Evolutionary conservation across 352 stramenopile species (phyloP).

Genomic region (Phytophthora syringae): DNA sequence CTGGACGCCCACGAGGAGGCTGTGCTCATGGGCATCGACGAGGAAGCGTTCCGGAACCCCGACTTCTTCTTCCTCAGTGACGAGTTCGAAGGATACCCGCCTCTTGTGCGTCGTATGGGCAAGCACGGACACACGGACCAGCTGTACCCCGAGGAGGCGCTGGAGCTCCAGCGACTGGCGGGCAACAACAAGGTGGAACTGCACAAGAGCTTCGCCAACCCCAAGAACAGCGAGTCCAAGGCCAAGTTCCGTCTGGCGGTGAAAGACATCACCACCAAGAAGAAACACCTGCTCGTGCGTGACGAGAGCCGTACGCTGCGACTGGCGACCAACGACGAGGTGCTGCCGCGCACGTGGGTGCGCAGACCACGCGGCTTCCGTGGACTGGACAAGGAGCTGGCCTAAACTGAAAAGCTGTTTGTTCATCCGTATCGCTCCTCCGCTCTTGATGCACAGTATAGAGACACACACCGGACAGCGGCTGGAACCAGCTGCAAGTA

Average conservation of each 20-base stretch:
- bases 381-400: slow-evolving; percentile 62
- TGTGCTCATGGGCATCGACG: slow-evolving; percentile 62
- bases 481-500: slow-evolving; percentile 28
- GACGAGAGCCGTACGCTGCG: slow-evolving; percentile 61
- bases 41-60: slow-evolving; percentile 79
- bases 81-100: slow-evolving; percentile 81
- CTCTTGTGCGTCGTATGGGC: slow-evolving; percentile 77
- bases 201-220: slow-evolving; percentile 84
- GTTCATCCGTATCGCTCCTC: slow-evolving; percentile 27
- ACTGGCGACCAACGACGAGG: slow-evolving; percentile 77
- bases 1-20: slow-evolving; percentile 65
- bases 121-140: slow-evolving; percentile 87
- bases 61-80: slow-evolving; percentile 90
- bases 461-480: slow-evolving; percentile 27
- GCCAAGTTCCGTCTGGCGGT: slow-evolving; percentile 80
- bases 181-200: slow-evolving; percentile 73
- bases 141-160: slow-evolving; percentile 78
- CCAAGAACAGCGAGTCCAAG: slow-evolving; percentile 48
- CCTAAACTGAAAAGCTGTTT: slow-evolving; percentile 26
- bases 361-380: slow-evolving; percentile 76
- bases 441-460: slow-evolving; percentile 30
- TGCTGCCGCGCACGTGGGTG: slow-evolving; percentile 84
- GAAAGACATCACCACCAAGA: slow-evolving; percentile 86
- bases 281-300: slow-evolving; percentile 77
- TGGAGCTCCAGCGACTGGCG: slow-evolving; percentile 76